These are phyloP conservation scores for Daldinia caldariorum DNA, from an alignment of 495 filamentous ascomycete species.

Conservation along the genomic window DNA sequence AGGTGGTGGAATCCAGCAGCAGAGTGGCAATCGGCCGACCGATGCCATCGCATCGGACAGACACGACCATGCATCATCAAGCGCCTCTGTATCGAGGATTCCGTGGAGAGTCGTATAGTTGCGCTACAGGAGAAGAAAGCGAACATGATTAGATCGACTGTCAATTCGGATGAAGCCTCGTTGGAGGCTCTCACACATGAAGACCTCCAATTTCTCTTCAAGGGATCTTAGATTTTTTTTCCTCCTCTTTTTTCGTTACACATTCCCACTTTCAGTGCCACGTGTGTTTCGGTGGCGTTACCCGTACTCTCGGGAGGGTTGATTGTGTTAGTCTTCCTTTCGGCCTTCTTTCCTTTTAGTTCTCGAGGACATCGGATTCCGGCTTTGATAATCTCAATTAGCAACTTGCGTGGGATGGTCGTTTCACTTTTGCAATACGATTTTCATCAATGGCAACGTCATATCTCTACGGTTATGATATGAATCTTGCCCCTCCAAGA, in stretches of 20 bases:
- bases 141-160: conserved; percentile 93
- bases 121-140: conserved; percentile 97
- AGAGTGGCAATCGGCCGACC: conserved; percentile 96
- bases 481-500: background rate
- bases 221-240: conserved; percentile 58
- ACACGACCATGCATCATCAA: conserved; percentile 93
- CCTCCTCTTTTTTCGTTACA: background rate
- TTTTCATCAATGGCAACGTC: background rate
- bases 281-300: background rate
- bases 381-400: background rate
- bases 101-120: conserved; percentile 93
- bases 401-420: background rate
- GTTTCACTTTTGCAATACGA: background rate
- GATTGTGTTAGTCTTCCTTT: background rate
- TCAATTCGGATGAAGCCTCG: conserved; percentile 87
- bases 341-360: background rate
- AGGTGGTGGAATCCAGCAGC: conserved; percentile 98
- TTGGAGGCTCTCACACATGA: conserved; percentile 89
- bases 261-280: background rate
- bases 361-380: background rate
- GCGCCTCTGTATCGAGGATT: conserved; percentile 92
- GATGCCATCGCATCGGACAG: conserved; percentile 97
- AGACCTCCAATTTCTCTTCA: conserved; percentile 95
- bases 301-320: background rate
- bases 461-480: background rate